Evolutionary conservation across 495 filamentous ascomycete genomes (phyloP).

Genomic region (Penicillium psychrofluorescens): DNA sequence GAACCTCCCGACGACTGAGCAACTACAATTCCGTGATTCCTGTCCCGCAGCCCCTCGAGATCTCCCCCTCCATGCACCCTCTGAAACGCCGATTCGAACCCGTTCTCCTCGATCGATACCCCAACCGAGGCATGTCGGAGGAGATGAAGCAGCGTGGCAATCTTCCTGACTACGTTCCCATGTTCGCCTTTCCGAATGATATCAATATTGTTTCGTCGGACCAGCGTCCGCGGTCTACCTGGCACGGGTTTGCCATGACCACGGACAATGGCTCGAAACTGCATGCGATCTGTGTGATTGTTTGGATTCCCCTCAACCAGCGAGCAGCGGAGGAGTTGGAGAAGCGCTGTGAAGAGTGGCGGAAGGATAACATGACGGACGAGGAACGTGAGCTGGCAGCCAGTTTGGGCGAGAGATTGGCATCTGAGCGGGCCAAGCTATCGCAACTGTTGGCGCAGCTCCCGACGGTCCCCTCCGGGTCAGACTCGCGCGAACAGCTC

Average conservation of each 20-base stretch:
- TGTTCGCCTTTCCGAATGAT: conserved; percentile 99
- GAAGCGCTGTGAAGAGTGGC: conserved; percentile 87
- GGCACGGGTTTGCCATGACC: conserved; percentile 99
- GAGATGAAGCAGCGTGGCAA: conserved; percentile 72
- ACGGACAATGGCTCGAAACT: conserved; percentile 83
- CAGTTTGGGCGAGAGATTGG: conserved; percentile 84
- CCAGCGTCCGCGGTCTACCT: conserved; percentile 85
- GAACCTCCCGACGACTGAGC: conserved; percentile 82
- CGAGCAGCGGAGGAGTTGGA: conserved; percentile 83
- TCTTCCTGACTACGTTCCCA: conserved; percentile 96
- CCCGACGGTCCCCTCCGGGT: conserved; percentile 71
- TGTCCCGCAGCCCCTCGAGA: conserved; percentile 79
- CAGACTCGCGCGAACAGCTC: conserved; percentile 68
- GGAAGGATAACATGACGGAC: conserved; percentile 88
- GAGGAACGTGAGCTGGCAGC: conserved; percentile 92
- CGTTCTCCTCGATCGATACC: conserved; percentile 88
- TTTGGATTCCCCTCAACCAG: conserved; percentile 84
- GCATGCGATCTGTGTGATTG: conserved; percentile 83
- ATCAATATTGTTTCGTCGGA: conserved; percentile 94
- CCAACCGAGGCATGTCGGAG: conserved; percentile 73
- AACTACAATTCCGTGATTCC: conserved; percentile 99
- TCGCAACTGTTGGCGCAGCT: conserved; percentile 80
- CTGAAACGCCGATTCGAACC: conserved; percentile 91
- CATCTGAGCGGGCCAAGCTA: conserved; percentile 81
- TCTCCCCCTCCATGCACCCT: conserved; percentile 90